Conservation (phyloP, 176 grass and related monocot species). For the Hsuehochloa calcarea region DNA sequence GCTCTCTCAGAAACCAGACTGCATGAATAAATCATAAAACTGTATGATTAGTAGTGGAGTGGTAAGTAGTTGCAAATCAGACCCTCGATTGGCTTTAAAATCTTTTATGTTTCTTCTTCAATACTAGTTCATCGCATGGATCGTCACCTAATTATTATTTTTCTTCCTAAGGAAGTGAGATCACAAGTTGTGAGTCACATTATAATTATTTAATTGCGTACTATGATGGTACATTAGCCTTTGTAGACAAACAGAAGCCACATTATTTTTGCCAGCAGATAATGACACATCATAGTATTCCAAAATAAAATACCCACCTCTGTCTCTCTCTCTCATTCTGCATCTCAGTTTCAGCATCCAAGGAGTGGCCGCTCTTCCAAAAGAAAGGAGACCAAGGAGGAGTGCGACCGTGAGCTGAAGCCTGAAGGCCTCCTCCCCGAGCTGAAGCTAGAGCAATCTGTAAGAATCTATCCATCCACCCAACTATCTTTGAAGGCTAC, state of each 20-base stretch:
- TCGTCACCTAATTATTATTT: neutral
- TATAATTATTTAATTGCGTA: neutral
- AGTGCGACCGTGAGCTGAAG: neutral
- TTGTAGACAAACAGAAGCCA: conserved; percentile 5
- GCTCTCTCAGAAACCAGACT: neutral
- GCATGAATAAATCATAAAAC: neutral
- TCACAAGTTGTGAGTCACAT: neutral
- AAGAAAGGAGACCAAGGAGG: neutral
- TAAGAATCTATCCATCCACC: conserved; percentile 20
- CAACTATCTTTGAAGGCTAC: neutral
- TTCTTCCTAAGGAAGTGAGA: neutral
- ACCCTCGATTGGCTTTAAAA: neutral
- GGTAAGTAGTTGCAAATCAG: too few relatives aligned
- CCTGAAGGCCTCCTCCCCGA: neutral
- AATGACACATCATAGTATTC: conserved; percentile 9
- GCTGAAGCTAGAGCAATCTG: conserved; percentile 14
- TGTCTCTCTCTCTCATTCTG: neutral
- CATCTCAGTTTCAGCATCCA: conserved; percentile 28
- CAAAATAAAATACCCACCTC: neutral
- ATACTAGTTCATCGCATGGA: neutral
- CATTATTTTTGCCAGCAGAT: conserved; percentile 10
- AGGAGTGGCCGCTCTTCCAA: neutral
- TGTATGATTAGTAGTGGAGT: too few relatives aligned
- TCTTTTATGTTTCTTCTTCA: neutral
- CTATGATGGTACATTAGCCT: neutral